Base-by-base conservation (phyloP, 352 stramenopile species). In the Plasmopara viticola region DNA sequence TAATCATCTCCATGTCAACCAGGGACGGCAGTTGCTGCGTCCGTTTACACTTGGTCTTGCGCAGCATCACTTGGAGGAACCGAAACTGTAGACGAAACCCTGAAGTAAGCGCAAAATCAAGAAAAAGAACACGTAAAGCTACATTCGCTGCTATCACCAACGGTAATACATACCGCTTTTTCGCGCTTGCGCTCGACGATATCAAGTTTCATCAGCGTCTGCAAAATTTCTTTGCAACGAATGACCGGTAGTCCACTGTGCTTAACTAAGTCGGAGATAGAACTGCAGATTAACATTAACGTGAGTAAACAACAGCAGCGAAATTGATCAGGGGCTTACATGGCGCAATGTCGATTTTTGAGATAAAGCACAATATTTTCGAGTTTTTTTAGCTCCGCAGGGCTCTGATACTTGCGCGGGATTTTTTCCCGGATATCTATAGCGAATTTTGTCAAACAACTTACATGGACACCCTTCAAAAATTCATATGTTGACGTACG, bases 351-450 rank as follows among this genome's bases (percentile, higher is more conserved):
- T 8, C 80, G 70, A 52, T 94, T 90, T 63, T 87, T 89, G 58
- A 94, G 76, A 63, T 91, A 90, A 12, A 91, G 70, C 38, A 94
- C 68, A 31, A 94, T 83, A 60, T 82, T 90, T 60, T 94, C 80
- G 33, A 94, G 72, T 57, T 94, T 94, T 62, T 84, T 80, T 43
- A 94, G 70, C 63, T 94, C 80, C 0, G 70, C 60, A 7, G 76
- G 64, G 48, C 64, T 85, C 56, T 91, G 80, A 67, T 94, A 94
- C 60, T 94, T 94, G 61, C 73, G 73, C 30, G 83, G 83, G 28
- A 94, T 88, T 51, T 85, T 84, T 49, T 86, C 75, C 2, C 71
- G 74, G 33, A 89, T 64, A 46, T 86, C 82, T 92, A 38, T 15
- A 31, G 44, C 37, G 56, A 48, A 53, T 10, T 18, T 30, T 29